Conservation (phyloP, 2,329 filamentous ascomycete genomes). For the Microdochium trichocladiopsis region DNA sequence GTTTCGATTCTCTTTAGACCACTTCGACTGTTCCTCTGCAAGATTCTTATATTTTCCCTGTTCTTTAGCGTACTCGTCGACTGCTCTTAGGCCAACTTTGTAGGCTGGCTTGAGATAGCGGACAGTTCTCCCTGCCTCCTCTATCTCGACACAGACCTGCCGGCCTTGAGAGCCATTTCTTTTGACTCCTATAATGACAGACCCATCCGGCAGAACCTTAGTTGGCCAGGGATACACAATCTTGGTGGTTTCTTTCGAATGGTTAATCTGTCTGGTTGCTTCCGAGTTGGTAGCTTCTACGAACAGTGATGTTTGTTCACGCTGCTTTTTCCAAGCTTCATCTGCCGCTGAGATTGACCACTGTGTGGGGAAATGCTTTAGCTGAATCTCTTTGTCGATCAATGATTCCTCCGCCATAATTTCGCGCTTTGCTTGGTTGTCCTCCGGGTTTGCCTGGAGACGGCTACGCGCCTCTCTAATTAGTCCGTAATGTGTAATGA, state of each 20-base stretch:
- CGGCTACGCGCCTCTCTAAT: neutral
- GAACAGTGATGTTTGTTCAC: neutral
- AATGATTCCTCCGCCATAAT: neutral
- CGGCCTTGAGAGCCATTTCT: neutral
- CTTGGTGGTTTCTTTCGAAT: neutral
- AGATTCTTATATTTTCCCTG: neutral
- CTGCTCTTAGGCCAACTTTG: neutral
- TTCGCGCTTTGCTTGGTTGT: neutral
- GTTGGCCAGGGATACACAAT: neutral
- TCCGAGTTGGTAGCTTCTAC: neutral
- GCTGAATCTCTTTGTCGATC: neutral
- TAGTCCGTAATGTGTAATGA: neutral
- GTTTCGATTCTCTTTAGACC: neutral
- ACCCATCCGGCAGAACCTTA: neutral
- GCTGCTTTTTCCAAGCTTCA: neutral
- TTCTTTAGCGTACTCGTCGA: neutral
- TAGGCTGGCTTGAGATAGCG: neutral
- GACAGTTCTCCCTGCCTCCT: neutral
- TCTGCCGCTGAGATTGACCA: neutral
- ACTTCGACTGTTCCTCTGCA: neutral
- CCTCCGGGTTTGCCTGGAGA: neutral
- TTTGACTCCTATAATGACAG: neutral
- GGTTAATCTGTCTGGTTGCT: too few species aligned
- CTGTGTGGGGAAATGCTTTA: neutral
- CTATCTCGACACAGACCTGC: neutral